phyloP scores from a whole-genome alignment of 768 basidiomycete genomes.

The Gymnopilus dilepis region DNA sequence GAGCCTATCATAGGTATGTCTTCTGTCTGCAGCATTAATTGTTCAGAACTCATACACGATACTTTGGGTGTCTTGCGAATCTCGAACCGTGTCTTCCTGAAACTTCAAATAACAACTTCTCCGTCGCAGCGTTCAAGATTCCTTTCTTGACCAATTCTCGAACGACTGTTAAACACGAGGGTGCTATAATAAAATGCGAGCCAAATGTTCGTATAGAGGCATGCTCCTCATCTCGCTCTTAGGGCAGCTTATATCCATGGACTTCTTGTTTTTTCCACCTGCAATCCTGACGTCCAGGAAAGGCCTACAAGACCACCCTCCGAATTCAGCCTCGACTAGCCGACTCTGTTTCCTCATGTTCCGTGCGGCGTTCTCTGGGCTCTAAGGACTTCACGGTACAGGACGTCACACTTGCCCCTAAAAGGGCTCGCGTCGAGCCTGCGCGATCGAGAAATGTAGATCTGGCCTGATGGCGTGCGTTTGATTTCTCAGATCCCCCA shows the following conservation, averaged over 20 bases:
- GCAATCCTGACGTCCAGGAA: background rate
- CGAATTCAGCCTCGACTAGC: conserved; percentile 9
- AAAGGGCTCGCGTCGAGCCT: background rate
- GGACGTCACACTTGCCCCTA: background rate
- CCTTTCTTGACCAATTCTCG: background rate
- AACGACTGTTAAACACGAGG: background rate
- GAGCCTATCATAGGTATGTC: background rate
- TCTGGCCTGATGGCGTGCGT: conserved; percentile 16
- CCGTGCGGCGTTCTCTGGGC: conserved; percentile 6
- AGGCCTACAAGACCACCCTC: conserved; percentile 6
- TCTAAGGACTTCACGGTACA: background rate
- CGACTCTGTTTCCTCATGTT: conserved; percentile 19
- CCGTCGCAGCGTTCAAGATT: background rate
- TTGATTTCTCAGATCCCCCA: conserved; percentile 6
- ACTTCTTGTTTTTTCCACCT: background rate
- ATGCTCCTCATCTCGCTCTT: background rate
- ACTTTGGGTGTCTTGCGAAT: background rate
- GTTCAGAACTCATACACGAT: background rate
- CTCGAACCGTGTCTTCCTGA: background rate
- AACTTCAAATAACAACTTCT: background rate
- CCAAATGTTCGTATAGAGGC: background rate
- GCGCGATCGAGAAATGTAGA: conserved; percentile 19
- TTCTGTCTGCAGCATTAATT: background rate
- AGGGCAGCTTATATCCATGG: conserved; percentile 3
- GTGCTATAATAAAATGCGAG: background rate